Percentiles rank a stretch among this genome's conserved stretches.
Evolutionary conservation across 2,329 filamentous ascomycete species (phyloP).

Genomic region (Penicillium sclerotigenum): DNA sequence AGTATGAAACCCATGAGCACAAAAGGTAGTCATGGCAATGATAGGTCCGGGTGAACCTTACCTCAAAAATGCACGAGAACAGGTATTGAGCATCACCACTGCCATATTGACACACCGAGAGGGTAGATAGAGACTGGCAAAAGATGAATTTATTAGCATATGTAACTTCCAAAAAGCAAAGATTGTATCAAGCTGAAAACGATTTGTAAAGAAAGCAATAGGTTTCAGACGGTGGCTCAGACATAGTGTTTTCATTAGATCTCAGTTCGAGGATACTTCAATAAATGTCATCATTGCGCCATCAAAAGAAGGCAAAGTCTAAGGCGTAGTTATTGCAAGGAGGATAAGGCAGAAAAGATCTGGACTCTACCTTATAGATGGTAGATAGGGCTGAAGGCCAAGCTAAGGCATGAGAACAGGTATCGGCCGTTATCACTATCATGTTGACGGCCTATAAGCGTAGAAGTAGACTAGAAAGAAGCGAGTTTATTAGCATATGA

Average conservation of each 20-base stretch:
- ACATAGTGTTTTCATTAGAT: not conserved
- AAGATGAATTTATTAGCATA: not conserved
- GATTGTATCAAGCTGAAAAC: not conserved
- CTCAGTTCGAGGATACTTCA: not conserved
- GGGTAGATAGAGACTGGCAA: not conserved
- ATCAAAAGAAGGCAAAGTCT: not conserved
- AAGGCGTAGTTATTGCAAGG: not conserved
- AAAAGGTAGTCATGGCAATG: too few species aligned
- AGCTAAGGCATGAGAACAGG: too few species aligned
- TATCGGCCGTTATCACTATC: too few species aligned
- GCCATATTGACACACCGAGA: not conserved
- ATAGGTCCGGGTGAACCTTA: too few species aligned
- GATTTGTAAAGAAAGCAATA: not conserved
- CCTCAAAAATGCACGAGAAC: too few species aligned
- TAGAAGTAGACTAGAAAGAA: too few species aligned
- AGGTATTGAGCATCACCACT: not conserved
- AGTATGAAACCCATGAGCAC: too few species aligned
- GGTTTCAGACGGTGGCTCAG: not conserved
- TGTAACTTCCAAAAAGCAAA: not conserved
- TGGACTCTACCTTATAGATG: not conserved
- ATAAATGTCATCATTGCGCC: not conserved
- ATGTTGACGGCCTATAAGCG: too few species aligned
- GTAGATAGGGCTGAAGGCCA: not conserved
- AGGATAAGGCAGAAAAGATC: not conserved
- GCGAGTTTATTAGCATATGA: too few species aligned